Conservation (phyloP, 2,329 filamentous ascomycete genomes). For the Fusarium devonianum region DNA sequence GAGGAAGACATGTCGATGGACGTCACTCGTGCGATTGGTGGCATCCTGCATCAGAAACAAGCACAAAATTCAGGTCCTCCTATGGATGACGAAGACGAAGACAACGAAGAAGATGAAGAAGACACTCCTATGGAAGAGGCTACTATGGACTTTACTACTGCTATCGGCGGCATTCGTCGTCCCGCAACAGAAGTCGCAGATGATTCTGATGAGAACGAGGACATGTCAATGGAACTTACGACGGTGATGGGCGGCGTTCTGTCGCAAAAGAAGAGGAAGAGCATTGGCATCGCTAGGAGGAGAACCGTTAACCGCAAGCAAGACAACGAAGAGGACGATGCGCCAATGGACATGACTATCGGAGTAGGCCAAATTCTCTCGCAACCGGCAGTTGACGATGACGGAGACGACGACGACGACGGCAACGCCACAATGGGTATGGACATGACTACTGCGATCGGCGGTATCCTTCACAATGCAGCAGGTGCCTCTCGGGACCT, state of each 20-base stretch:
- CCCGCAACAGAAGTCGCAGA: conserved; percentile 44
- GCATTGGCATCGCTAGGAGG: conserved; percentile 31
- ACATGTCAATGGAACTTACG: conserved; percentile 83
- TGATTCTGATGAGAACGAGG: conserved; percentile 61
- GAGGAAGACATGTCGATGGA: conserved; percentile 90
- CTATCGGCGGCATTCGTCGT: conserved; percentile 73
- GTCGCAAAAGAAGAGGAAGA: conserved; percentile 41
- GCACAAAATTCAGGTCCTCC: conserved; percentile 6
- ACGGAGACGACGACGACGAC: conserved; percentile 43
- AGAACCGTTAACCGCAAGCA: conserved; percentile 43
- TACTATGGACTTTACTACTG: conserved; percentile 83
- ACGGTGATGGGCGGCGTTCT: conserved; percentile 68
- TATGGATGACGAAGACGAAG: conserved; percentile 41
- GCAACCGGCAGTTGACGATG: conserved; percentile 45
- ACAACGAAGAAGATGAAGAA: conserved; percentile 37
- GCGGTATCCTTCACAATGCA: conserved; percentile 62
- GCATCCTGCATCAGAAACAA: conserved; percentile 67
- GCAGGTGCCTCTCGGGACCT: conserved; percentile 44
- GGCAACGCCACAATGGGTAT: conserved; percentile 58
- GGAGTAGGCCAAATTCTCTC: conserved; percentile 63
- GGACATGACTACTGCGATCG: conserved; percentile 72
- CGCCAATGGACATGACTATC: conserved; percentile 64
- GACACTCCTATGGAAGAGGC: conserved; percentile 52
- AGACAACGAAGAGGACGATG: conserved; percentile 44
- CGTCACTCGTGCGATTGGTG: conserved; percentile 82